Conservation (phyloP, 2,329 filamentous ascomycete species). For the Hymenoscyphus repandus region DNA sequence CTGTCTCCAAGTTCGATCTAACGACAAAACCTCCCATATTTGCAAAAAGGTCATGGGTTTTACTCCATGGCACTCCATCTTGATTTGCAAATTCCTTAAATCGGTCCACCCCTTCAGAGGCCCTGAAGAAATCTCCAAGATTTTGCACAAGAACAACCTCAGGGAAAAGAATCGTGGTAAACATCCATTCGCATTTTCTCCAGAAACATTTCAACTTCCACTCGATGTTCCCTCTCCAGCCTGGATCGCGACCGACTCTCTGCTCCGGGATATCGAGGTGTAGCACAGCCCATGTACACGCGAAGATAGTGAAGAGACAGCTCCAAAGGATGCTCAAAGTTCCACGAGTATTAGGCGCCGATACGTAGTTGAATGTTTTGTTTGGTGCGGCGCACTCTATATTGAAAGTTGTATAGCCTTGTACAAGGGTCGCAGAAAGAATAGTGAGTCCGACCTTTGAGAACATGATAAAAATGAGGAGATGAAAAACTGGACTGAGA, state of each 20-base stretch:
- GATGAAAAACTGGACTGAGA: too few relatives aligned
- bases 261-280: slow-evolving; percentile 22
- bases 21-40: slow-evolving; percentile 2
- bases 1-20: too few relatives aligned
- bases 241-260: background rate
- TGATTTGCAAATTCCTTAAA: background rate
- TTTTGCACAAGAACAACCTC: slow-evolving; percentile 4
- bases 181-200: slow-evolving; percentile 7
- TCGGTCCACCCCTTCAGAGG: background rate
- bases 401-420: background rate
- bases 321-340: slow-evolving; percentile 24
- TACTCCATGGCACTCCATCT: background rate
- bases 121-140: background rate
- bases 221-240: slow-evolving; percentile 3
- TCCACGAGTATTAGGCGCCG: slow-evolving; percentile 13
- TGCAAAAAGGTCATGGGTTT: background rate
- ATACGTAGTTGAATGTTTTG: slow-evolving; percentile 8
- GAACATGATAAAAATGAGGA: too few relatives aligned
- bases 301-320: slow-evolving; percentile 19
- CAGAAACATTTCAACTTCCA: slow-evolving; percentile 7
- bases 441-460: too few relatives aligned
- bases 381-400: background rate
- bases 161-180: slow-evolving; percentile 5
- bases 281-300: slow-evolving; percentile 24
- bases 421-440: background rate